Evolutionary conservation across 2,329 filamentous ascomycete genomes (phyloP).

Genomic region (Pseudopithomyces chartarum): DNA sequence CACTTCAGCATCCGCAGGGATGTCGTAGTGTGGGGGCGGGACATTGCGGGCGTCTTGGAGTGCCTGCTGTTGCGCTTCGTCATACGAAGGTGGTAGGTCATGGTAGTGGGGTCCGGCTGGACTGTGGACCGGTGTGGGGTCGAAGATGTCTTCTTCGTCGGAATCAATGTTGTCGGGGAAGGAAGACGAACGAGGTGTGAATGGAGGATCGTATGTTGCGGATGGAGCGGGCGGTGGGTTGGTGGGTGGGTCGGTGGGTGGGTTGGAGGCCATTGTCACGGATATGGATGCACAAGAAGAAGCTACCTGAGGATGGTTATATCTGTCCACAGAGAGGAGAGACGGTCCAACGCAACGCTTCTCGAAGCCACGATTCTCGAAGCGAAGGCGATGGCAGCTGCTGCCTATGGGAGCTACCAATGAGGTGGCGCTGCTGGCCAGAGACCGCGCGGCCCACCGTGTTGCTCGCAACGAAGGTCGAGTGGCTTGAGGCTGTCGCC

Average conservation of each 20-base stretch:
- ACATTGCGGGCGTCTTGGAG: slow-evolving; percentile 34
- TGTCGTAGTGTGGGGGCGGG: slow-evolving; percentile 18
- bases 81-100: slow-evolving; percentile 44
- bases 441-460: slow-evolving; percentile 19
- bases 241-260: slow-evolving; percentile 10
- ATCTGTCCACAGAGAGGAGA: neutral
- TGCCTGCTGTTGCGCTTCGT: slow-evolving; percentile 40
- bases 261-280: neutral
- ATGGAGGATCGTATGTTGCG: slow-evolving; percentile 22
- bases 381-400: slow-evolving; percentile 8
- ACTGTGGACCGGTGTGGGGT: slow-evolving; percentile 36
- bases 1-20: slow-evolving; percentile 26
- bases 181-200: slow-evolving; percentile 35
- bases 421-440: neutral
- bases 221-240: slow-evolving; percentile 19
- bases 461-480: neutral
- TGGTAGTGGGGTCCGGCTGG: slow-evolving; percentile 41
- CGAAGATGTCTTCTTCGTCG: slow-evolving; percentile 31
- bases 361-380: slow-evolving; percentile 1
- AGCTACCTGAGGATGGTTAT: neutral
- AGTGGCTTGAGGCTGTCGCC: neutral
- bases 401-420: slow-evolving; percentile 9
- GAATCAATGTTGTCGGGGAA: slow-evolving; percentile 34
- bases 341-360: neutral
- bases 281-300: neutral